Evolutionary conservation across 352 stramenopile species (phyloP).

Genomic region (Hyphochytrium catenoides): DNA sequence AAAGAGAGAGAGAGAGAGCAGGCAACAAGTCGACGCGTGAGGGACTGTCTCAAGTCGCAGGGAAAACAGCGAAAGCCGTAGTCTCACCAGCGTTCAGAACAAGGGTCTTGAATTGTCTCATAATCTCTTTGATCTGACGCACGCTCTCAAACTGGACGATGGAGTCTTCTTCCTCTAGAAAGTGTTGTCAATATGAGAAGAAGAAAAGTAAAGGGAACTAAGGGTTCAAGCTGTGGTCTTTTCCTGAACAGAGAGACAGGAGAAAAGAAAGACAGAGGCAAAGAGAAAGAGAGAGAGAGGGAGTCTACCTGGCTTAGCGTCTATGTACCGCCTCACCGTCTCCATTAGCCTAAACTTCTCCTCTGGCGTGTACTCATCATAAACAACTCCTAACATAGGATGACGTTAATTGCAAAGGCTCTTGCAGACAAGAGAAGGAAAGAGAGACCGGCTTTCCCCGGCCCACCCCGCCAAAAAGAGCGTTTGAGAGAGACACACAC

Average conservation of each 20-base stretch:
- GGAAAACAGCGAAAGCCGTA: too few relatives aligned
- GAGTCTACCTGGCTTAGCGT: slow-evolving; percentile 16
- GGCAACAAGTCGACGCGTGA: too few relatives aligned
- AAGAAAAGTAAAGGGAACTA: too few relatives aligned
- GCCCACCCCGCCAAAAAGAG: too few relatives aligned
- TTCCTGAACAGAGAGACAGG: too few relatives aligned
- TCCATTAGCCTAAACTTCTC: slow-evolving; percentile 52
- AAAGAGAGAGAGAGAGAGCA: too few relatives aligned
- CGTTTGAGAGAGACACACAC: background rate
- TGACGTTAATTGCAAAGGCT: too few relatives aligned
- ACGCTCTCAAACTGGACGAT: slow-evolving; percentile 47
- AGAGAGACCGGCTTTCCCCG: too few relatives aligned
- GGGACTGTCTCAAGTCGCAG: too few relatives aligned
- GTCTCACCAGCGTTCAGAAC: slow-evolving; percentile 36
- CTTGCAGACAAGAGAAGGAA: too few relatives aligned
- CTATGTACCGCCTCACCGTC: slow-evolving; percentile 39
- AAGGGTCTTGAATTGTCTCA: slow-evolving; percentile 68
- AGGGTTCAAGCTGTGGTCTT: too few relatives aligned
- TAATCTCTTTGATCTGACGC: slow-evolving; percentile 71
- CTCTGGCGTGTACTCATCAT: slow-evolving; percentile 69
- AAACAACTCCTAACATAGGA: too few relatives aligned
- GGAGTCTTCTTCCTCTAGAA: slow-evolving; percentile 48
- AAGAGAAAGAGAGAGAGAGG: background rate
- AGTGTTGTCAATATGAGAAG: slow-evolving; percentile 6
- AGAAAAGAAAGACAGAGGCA: background rate